Conservation (phyloP, 148 eudicot genomes). For the Talinum fruticosum region DNA sequence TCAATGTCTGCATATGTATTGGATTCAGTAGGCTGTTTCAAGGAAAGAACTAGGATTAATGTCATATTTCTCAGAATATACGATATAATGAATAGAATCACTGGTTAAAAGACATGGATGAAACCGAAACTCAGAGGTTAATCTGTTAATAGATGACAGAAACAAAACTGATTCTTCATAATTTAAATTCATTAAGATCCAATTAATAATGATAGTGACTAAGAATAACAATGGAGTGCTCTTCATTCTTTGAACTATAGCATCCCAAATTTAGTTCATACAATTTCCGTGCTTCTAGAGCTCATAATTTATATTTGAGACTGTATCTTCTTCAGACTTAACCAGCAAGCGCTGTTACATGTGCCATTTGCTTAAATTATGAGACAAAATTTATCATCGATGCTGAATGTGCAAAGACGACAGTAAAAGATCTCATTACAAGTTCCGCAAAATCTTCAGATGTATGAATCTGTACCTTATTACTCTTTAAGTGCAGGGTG, state of each 20-base stretch:
- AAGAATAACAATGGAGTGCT: not conserved
- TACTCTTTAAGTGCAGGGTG: not conserved
- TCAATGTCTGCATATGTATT: conserved; percentile 97
- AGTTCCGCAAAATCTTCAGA: not conserved
- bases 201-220: not conserved
- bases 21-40: conserved; percentile 86
- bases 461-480: not conserved
- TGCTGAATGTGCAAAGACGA: not conserved
- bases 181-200: not conserved
- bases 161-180: not conserved
- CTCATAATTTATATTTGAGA: not conserved
- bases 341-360: not conserved
- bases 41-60: conserved; percentile 20
- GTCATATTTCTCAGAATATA: conserved; percentile 30
- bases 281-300: not conserved
- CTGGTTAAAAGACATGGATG: not conserved
- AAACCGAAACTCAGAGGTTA: not conserved
- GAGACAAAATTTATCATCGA: not conserved
- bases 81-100: not conserved
- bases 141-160: not conserved
- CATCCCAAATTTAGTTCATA: not conserved
- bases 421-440: not conserved
- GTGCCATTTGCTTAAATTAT: not conserved
- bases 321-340: not conserved
- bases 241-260: not conserved